phyloP scores from a whole-genome alignment of 2,329 filamentous ascomycete genomes.

The Colletotrichum sp. region DNA sequence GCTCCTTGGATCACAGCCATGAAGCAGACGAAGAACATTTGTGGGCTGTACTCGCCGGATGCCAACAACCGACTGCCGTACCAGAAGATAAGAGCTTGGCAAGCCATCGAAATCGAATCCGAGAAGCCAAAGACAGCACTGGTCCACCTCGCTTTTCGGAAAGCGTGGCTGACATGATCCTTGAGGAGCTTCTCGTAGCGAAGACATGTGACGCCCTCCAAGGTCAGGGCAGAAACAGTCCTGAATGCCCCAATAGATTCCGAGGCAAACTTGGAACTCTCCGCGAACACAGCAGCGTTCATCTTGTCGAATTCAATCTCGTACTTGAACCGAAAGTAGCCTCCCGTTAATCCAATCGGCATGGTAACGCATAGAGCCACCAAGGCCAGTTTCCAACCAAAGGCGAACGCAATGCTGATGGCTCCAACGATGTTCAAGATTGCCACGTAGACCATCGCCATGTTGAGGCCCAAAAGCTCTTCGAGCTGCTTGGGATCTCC shows the following conservation, averaged over 20 bases:
- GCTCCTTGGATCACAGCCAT: slow-evolving; percentile 71
- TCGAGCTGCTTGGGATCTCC: slow-evolving; percentile 64
- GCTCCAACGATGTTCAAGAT: slow-evolving; percentile 69
- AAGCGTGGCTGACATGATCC: slow-evolving; percentile 63
- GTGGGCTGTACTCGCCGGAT: slow-evolving; percentile 48
- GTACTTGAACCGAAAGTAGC: slow-evolving; percentile 57
- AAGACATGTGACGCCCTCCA: slow-evolving; percentile 68
- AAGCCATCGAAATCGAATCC: slow-evolving; percentile 67
- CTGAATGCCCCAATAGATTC: slow-evolving; percentile 77
- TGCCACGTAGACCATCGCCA: slow-evolving; percentile 66
- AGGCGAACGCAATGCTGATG: slow-evolving; percentile 70
- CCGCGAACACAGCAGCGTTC: slow-evolving; percentile 70
- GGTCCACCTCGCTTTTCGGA: slow-evolving; percentile 63
- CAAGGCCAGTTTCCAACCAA: slow-evolving; percentile 78
- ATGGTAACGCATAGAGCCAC: slow-evolving; percentile 67
- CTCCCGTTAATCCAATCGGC: slow-evolving; percentile 51
- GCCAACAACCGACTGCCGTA: slow-evolving; percentile 67
- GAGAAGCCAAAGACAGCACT: slow-evolving; percentile 72
- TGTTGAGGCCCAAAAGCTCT: slow-evolving; percentile 66
- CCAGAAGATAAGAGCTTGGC: slow-evolving; percentile 70
- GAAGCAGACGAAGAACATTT: slow-evolving; percentile 62
- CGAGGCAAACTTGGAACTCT: slow-evolving; percentile 75
- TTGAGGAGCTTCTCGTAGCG: slow-evolving; percentile 65
- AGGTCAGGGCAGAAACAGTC: slow-evolving; percentile 72
- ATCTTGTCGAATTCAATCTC: slow-evolving; percentile 72